Conservation (phyloP, 2,329 filamentous ascomycete genomes). For the Pestalotiopsis sp. region DNA sequence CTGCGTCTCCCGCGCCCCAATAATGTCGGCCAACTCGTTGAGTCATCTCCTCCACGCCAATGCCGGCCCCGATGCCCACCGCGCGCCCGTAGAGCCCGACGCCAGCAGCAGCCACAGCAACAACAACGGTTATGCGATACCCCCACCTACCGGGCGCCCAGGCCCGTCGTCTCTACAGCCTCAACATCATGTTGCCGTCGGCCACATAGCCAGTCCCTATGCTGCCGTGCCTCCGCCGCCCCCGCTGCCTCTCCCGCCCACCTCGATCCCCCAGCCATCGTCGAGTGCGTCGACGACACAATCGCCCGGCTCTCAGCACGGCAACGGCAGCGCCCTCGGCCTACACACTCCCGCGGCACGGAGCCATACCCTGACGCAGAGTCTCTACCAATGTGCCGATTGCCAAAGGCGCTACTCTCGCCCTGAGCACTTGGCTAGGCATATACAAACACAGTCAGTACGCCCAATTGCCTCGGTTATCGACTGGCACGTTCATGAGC, state of each 20-base stretch:
- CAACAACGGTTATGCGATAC: not conserved
- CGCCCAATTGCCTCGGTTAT: not conserved
- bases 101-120: not conserved
- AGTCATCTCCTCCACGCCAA: slow-evolving; percentile 14
- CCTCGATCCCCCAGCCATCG: slow-evolving; percentile 1
- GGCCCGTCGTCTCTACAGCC: not conserved
- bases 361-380: slow-evolving; percentile 27
- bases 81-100: not conserved
- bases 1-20: slow-evolving; percentile 8
- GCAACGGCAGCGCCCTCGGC: not conserved
- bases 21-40: slow-evolving; percentile 15
- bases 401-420: slow-evolving; percentile 55
- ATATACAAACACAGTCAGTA: slow-evolving; percentile 26
- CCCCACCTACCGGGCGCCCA: not conserved
- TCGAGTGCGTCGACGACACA: not conserved
- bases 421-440: slow-evolving; percentile 52
- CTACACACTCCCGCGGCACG: slow-evolving; percentile 17
- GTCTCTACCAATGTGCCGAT: slow-evolving; percentile 53
- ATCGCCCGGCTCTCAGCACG: not conserved
- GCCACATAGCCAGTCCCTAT: slow-evolving; percentile 1
- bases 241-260: slow-evolving; percentile 2
- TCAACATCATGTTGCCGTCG: not conserved
- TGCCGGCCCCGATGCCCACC: slow-evolving; percentile 11
- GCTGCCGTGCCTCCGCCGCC: not conserved
- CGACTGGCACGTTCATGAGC: not conserved